Evolutionary conservation across 2,329 filamentous ascomycete species (phyloP).

Genomic region (Cercospora sp.): DNA sequence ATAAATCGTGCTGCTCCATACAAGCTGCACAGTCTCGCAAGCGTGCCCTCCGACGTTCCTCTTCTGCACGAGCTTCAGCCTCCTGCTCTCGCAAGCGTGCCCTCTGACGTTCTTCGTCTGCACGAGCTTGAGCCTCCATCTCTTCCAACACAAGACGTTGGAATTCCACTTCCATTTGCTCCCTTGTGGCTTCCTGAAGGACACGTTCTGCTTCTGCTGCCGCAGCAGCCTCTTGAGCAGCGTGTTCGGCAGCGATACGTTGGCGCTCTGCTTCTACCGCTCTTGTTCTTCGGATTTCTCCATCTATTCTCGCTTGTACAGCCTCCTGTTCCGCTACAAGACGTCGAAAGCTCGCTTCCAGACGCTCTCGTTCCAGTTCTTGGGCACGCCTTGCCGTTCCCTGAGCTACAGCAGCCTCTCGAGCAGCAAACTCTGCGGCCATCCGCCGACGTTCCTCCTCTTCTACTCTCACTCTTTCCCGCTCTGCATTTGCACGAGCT

Average conservation of each 20-base stretch:
- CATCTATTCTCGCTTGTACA: neutral
- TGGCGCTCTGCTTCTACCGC: neutral
- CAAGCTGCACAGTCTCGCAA: neutral
- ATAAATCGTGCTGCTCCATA: neutral
- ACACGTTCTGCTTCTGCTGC: neutral
- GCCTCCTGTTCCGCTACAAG: neutral
- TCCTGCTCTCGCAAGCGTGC: neutral
- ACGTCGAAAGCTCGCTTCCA: neutral
- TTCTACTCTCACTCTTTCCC: neutral
- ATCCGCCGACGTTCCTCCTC: neutral
- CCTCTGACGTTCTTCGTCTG: neutral
- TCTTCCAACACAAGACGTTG: neutral
- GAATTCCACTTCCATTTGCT: neutral
- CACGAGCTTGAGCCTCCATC: neutral
- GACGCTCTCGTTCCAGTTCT: neutral
- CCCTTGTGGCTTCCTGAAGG: neutral
- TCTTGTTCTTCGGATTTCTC: neutral
- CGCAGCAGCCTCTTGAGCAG: neutral
- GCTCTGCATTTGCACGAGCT: neutral
- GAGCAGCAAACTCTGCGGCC: neutral
- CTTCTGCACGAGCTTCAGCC: neutral
- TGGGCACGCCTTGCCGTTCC: neutral
- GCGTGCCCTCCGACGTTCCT: neutral
- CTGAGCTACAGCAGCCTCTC: neutral
- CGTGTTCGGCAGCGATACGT: neutral